Evolutionary conservation across 2,329 filamentous ascomycete genomes (phyloP).

Genomic region (Fusarium sp.): DNA sequence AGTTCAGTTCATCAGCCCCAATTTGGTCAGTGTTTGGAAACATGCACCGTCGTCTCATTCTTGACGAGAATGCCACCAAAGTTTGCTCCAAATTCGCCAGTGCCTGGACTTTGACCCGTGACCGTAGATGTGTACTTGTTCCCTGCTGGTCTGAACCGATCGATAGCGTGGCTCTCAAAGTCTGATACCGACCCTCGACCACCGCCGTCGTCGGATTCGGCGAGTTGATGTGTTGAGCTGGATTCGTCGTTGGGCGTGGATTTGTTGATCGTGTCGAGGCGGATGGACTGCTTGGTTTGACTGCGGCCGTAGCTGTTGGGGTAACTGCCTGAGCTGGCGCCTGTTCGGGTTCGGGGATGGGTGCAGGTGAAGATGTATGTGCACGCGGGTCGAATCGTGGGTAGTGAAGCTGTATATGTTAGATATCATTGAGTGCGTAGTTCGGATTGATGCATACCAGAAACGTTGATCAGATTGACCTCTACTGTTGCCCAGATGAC

Average conservation of each 20-base stretch:
- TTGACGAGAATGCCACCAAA: slow-evolving; percentile 42
- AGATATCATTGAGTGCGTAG: rapidly evolving
- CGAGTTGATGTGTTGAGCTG: slow-evolving; percentile 39
- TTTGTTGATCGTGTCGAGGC: slow-evolving; percentile 36
- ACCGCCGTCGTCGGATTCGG: slow-evolving; percentile 14
- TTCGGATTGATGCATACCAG: slow-evolving; percentile 1
- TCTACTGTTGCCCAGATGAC: slow-evolving; percentile 44
- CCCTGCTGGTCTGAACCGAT: slow-evolving; percentile 22
- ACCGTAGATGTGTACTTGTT: slow-evolving; percentile 30
- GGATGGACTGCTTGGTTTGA: slow-evolving; percentile 40
- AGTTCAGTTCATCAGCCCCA: not conserved
- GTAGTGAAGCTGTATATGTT: slow-evolving; percentile 33
- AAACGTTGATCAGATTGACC: slow-evolving; percentile 44
- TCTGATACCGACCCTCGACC: slow-evolving; percentile 27
- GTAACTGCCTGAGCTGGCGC: slow-evolving; percentile 37
- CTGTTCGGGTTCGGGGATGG: slow-evolving; percentile 23
- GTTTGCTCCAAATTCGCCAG: not conserved
- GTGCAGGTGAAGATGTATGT: slow-evolving; percentile 38
- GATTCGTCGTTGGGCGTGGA: slow-evolving; percentile 27
- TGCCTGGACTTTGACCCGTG: slow-evolving; percentile 15
- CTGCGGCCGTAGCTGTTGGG: slow-evolving; percentile 36
- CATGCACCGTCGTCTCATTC: slow-evolving; percentile 38
- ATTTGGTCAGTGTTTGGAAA: slow-evolving; percentile 14
- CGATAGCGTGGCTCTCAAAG: slow-evolving; percentile 41
- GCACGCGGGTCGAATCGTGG: slow-evolving; percentile 40